A percentile compares a stretch with the other conserved stretches of the same genome.
Evolutionary conservation across 495 filamentous ascomycete species (phyloP).

Genomic region (Gamarada debralockiae): DNA sequence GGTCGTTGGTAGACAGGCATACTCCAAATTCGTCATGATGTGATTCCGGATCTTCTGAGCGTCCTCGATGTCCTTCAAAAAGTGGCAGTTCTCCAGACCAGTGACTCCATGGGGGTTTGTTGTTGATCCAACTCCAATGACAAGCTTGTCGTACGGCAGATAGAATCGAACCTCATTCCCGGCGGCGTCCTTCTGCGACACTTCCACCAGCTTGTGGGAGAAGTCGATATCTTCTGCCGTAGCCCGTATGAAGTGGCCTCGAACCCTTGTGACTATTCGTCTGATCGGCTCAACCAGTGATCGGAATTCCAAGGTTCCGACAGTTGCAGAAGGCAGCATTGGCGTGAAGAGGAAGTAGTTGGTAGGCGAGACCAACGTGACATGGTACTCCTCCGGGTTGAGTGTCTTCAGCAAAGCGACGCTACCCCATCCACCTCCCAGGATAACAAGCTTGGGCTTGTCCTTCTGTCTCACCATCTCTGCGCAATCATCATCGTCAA

Average conservation of each 20-base stretch:
- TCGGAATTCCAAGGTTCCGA: constrained; percentile 87
- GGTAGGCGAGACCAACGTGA: constrained; percentile 82
- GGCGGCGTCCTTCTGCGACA: constrained; percentile 64
- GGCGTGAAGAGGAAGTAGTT: constrained; percentile 99
- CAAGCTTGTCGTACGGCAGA: constrained; percentile 97
- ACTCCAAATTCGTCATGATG: constrained; percentile 88
- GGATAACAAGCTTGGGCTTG: constrained; percentile 86
- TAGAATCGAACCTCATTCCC: constrained; percentile 81
- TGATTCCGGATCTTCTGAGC: constrained; percentile 83
- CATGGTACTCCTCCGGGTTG: constrained; percentile 82
- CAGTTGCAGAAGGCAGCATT: constrained; percentile 94
- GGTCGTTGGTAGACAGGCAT: constrained; percentile 90
- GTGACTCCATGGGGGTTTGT: constrained; percentile 96
- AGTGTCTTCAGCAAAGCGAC: constrained; percentile 88
- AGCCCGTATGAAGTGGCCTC: constrained; percentile 88
- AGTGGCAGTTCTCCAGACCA: constrained; percentile 90
- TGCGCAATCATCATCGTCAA: constrained; percentile 81
- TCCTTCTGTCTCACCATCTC: constrained; percentile 65
- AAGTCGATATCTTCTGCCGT: constrained; percentile 86
- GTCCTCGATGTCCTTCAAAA: constrained; percentile 91
- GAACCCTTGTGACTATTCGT: constrained; percentile 69
- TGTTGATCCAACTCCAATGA: constrained; percentile 86
- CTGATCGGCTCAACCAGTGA: constrained; percentile 92
- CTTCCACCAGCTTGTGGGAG: constrained; percentile 83
- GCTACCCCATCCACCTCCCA: constrained; percentile 95